phyloP scores from a whole-genome alignment of 768 basidiomycete species.

The Tricholoma matsutake region DNA sequence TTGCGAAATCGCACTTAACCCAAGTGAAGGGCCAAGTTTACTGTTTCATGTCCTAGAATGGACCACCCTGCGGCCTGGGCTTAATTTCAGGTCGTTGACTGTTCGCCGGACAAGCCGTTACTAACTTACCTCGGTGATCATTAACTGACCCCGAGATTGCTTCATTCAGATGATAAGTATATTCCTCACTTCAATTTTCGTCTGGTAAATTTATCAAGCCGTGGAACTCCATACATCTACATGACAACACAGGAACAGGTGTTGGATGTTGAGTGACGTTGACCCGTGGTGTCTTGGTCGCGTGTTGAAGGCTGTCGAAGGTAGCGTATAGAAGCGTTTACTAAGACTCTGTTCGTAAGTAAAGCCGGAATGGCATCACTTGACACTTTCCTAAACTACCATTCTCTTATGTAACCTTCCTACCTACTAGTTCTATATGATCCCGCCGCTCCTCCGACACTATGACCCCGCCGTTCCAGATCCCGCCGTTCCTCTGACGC shows the following conservation, averaged over 20 bases:
- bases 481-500: not conserved
- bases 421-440: not conserved
- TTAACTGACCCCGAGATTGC: no score
- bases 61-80: no score
- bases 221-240: not conserved
- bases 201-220: not conserved
- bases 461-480: not conserved
- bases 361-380: not conserved
- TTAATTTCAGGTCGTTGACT: no score
- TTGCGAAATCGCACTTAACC: no score
- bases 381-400: not conserved
- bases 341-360: not conserved
- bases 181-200: not conserved
- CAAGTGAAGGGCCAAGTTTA: no score
- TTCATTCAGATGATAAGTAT: no score
- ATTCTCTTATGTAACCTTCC: not conserved
- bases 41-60: not conserved
- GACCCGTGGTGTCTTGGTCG: not conserved
- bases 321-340: not conserved
- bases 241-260: not conserved
- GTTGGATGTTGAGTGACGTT: not conserved
- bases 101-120: no score
- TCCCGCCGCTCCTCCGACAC: not conserved
- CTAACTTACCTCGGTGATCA: no score
- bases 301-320: not conserved